Conservation (phyloP, 352 stramenopile genomes). For the Phytophthora cactorum region DNA sequence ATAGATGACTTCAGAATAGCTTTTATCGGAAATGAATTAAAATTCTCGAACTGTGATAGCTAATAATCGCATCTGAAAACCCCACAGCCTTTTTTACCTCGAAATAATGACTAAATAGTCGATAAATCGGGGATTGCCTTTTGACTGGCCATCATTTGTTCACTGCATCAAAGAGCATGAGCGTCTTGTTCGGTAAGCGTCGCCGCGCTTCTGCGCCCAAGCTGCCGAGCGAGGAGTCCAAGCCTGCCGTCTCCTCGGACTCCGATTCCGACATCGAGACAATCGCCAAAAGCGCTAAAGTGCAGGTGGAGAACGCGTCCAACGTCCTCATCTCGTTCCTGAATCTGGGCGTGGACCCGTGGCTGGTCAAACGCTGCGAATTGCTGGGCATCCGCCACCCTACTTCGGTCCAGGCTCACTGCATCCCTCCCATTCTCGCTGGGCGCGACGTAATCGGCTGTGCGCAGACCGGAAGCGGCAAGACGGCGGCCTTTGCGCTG, state of each 20-base stretch:
- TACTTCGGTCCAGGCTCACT: slow-evolving; percentile 91
- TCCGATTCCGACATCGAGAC: background rate
- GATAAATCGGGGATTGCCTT: background rate
- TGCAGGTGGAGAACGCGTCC: slow-evolving; percentile 44
- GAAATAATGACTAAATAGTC: background rate
- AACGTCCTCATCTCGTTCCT: slow-evolving; percentile 80
- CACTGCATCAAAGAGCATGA: slow-evolving; percentile 44
- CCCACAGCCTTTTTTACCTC: background rate
- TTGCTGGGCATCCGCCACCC: slow-evolving; percentile 87
- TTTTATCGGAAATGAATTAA: too few relatives aligned
- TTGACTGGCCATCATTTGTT: slow-evolving; percentile 3
- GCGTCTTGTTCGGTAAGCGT: slow-evolving; percentile 81
- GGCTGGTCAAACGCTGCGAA: slow-evolving; percentile 88
- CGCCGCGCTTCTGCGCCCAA: slow-evolving; percentile 37
- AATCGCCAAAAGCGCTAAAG: slow-evolving; percentile 42
- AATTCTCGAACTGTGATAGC: too few relatives aligned
- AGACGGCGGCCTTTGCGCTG: slow-evolving; percentile 98
- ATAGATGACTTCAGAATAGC: too few relatives aligned
- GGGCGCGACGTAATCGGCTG: slow-evolving; percentile 93
- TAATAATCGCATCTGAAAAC: too few relatives aligned
- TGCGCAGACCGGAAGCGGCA: slow-evolving; percentile 96
- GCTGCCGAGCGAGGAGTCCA: background rate
- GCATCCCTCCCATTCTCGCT: slow-evolving; percentile 90
- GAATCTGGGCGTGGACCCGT: slow-evolving; percentile 86
- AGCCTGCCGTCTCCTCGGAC: slow-evolving; percentile 5